A percentile compares a stretch with the other conserved stretches of the same genome.
These are phyloP conservation scores for Ustilago vetiveriae DNA, from an alignment of 1,284 basidiomycete genomes.

Conservation along the genomic window DNA sequence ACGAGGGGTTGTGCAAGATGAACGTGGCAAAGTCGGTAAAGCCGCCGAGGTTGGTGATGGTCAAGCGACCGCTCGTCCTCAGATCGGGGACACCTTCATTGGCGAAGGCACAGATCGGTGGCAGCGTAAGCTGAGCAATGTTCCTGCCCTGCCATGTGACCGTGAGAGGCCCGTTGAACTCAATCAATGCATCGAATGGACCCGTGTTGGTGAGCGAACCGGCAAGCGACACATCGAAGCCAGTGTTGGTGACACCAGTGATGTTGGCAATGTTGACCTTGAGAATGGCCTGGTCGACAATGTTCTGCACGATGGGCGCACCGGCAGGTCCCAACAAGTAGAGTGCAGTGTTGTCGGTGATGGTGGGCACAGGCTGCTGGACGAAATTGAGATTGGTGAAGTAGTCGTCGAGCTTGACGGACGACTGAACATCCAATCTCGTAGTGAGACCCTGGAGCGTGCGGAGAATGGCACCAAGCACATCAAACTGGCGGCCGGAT, in stretches of 20 bases:
- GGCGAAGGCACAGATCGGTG: constrained; percentile 77
- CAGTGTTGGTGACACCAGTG: constrained; percentile 69
- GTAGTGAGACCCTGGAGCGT: constrained; percentile 73
- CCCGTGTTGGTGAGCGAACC: constrained; percentile 55
- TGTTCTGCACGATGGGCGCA: constrained; percentile 74
- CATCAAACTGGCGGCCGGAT: constrained; percentile 70
- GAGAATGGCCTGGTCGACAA: constrained; percentile 74
- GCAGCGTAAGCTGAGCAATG: constrained; percentile 76
- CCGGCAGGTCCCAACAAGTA: constrained; percentile 75
- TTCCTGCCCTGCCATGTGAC: constrained; percentile 76
- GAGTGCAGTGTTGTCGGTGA: constrained; percentile 75
- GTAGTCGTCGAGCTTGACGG: constrained; percentile 63
- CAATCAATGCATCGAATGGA: constrained; percentile 71
- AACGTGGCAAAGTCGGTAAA: constrained; percentile 78
- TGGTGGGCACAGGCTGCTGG: constrained; percentile 74
- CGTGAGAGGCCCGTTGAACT: constrained; percentile 68
- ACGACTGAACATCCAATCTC: constrained; percentile 69
- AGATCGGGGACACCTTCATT: constrained; percentile 77
- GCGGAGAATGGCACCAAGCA: constrained; percentile 74
- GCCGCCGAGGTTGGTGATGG: constrained; percentile 62
- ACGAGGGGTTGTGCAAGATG: constrained; percentile 75
- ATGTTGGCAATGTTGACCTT: constrained; percentile 75
- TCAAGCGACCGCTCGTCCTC: constrained; percentile 67
- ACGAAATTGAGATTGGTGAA: constrained; percentile 74
- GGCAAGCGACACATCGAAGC: constrained; percentile 67